phyloP scores from a whole-genome alignment of 1,284 basidiomycete genomes.

The Cutaneotrichosporon arboriforme region DNA sequence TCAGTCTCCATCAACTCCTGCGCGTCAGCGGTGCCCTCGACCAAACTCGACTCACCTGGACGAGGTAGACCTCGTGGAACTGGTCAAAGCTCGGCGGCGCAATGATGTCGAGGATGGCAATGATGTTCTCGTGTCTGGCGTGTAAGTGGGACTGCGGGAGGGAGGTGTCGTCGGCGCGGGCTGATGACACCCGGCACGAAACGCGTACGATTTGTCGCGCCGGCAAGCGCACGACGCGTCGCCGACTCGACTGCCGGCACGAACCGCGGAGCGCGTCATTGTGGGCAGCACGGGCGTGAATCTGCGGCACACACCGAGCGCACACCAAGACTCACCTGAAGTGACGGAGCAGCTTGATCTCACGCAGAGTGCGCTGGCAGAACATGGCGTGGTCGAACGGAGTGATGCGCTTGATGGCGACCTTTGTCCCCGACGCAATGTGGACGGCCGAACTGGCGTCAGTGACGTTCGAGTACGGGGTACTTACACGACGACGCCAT shows the following conservation, averaged over 20 bases:
- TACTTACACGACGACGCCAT: constrained; percentile 66
- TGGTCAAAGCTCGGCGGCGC: constrained; percentile 78
- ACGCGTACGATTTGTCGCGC: background rate
- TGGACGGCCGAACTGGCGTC: constrained; percentile 66
- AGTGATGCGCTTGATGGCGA: constrained; percentile 86
- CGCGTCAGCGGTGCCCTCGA: background rate
- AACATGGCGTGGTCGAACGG: constrained; percentile 93
- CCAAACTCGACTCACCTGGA: constrained; percentile 53
- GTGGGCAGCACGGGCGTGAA: background rate
- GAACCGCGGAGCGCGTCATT: too few relatives aligned
- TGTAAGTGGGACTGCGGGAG: too few relatives aligned
- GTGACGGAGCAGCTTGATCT: constrained; percentile 85
- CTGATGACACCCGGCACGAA: too few relatives aligned
- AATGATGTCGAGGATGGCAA: constrained; percentile 91
- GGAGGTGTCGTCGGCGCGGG: background rate
- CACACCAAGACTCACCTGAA: constrained; percentile 56
- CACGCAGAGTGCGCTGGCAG: constrained; percentile 75
- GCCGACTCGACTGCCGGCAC: background rate
- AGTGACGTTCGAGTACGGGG: background rate
- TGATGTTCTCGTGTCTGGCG: constrained; percentile 61
- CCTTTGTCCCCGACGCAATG: constrained; percentile 68
- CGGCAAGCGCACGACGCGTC: background rate
- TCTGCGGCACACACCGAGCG: background rate
- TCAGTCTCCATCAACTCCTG: constrained; percentile 54
- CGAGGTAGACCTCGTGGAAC: constrained; percentile 77